phyloP scores from a whole-genome alignment of 768 basidiomycete species.

The Pisolithus tinctorius region DNA sequence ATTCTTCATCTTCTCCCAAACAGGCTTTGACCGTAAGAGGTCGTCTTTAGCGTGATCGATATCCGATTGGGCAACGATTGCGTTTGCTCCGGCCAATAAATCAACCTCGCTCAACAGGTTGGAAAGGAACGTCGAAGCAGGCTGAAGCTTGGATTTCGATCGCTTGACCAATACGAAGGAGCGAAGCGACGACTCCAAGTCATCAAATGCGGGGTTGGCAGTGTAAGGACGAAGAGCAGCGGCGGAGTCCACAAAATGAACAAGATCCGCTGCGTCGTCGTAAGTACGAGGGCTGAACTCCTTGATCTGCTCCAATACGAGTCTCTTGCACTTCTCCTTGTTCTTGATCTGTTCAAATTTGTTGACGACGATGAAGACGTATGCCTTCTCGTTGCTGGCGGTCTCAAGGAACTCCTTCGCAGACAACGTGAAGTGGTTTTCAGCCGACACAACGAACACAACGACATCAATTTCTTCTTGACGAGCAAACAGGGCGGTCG shows the following conservation, averaged over 20 bases:
- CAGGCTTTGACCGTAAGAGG: slow-evolving; percentile 62
- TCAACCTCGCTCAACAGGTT: slow-evolving; percentile 90
- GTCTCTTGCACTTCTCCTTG: slow-evolving; percentile 84
- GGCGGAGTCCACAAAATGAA: slow-evolving; percentile 96
- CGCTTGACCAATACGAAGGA: slow-evolving; percentile 96
- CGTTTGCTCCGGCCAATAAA: slow-evolving; percentile 79
- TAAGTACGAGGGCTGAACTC: slow-evolving; percentile 88
- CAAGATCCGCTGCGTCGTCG: slow-evolving; percentile 86
- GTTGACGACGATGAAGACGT: slow-evolving; percentile 98
- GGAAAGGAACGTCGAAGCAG: slow-evolving; percentile 84
- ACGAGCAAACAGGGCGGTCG: slow-evolving; percentile 89
- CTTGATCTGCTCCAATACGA: slow-evolving; percentile 91
- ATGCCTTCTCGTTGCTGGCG: slow-evolving; percentile 95
- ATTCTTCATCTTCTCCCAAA: slow-evolving; percentile 82
- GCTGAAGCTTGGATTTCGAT: slow-evolving; percentile 91
- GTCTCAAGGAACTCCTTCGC: slow-evolving; percentile 90
- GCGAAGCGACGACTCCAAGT: slow-evolving; percentile 83
- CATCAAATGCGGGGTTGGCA: slow-evolving; percentile 68
- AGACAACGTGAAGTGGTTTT: slow-evolving; percentile 97
- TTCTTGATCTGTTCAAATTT: slow-evolving; percentile 94
- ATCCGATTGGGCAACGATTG: slow-evolving; percentile 78
- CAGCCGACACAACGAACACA: slow-evolving; percentile 95
- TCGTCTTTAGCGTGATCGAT: slow-evolving; percentile 64
- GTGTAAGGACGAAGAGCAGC: slow-evolving; percentile 60
- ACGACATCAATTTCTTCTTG: slow-evolving; percentile 99